These are phyloP conservation scores for Claviceps sp. DNA, from an alignment of 2,329 filamentous ascomycete species.

Conservation along the genomic window DNA sequence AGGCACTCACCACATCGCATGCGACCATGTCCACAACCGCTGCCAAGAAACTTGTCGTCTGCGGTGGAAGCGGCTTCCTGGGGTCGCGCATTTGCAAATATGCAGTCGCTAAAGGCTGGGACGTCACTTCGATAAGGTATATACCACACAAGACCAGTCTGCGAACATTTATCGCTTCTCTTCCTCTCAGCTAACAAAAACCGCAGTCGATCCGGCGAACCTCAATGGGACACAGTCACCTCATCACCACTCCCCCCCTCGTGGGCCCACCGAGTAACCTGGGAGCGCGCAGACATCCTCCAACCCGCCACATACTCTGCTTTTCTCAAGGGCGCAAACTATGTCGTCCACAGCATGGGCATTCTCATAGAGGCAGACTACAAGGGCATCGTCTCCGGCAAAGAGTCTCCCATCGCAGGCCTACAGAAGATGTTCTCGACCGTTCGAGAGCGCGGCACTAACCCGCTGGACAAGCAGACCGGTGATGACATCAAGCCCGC, in stretches of 20 bases:
- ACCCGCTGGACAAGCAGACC: constrained; percentile 52
- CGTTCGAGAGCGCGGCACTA: constrained; percentile 47
- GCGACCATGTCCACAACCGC: constrained; percentile 36
- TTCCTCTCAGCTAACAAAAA: not conserved
- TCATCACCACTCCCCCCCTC: constrained; percentile 54
- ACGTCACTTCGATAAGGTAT: constrained; percentile 86
- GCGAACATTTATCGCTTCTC: too few species aligned
- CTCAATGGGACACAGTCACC: constrained; percentile 71
- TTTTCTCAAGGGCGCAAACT: constrained; percentile 64
- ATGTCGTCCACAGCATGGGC: constrained; percentile 88
- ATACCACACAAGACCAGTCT: not conserved
- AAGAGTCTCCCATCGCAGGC: constrained; percentile 67
- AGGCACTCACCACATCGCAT: not conserved
- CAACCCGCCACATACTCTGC: constrained; percentile 66
- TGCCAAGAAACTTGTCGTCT: constrained; percentile 70
- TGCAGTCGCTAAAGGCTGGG: constrained; percentile 74
- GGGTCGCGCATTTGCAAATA: constrained; percentile 83
- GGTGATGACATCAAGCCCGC: constrained; percentile 50
- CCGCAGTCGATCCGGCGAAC: constrained; percentile 73
- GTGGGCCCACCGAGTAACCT: constrained; percentile 74
- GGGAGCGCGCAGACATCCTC: constrained; percentile 82
- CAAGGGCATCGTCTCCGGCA: constrained; percentile 78
- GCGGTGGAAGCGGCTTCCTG: constrained; percentile 86
- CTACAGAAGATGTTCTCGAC: constrained; percentile 66
- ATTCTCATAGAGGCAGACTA: constrained; percentile 96